A percentile compares a stretch with the other conserved stretches of the same genome.
Conservation (phyloP, 169 alveolate genomes). For the Plasmodium blacklocki region DNA sequence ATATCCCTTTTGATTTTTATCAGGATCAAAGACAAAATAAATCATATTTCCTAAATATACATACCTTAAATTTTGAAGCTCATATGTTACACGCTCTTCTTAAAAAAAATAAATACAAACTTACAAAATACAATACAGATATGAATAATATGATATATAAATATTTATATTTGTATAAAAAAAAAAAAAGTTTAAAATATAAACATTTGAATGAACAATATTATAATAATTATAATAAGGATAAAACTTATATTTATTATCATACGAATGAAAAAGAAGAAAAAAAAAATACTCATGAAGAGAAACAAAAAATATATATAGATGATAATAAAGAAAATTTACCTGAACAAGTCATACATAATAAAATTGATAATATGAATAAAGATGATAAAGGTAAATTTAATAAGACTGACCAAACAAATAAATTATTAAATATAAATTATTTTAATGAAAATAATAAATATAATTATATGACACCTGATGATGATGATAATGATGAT, state of each 20-base stretch:
- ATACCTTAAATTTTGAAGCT: background rate
- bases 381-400: too few species aligned
- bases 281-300: background rate
- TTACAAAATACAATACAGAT: conserved; percentile 22
- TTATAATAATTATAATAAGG: background rate
- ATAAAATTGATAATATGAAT: background rate
- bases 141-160: conserved; percentile 39
- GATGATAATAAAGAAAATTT: background rate
- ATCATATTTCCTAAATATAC: background rate
- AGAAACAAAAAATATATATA: background rate
- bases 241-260: too few species aligned
- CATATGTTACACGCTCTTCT: conserved; percentile 17
- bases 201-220: background rate
- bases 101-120: conserved; percentile 20
- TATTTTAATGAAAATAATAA: too few species aligned
- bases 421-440: too few species aligned
- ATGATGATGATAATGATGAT: too few species aligned
- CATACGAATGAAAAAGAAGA: background rate
- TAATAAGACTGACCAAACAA: too few species aligned
- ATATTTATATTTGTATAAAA: conserved; percentile 23
- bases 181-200: conserved; percentile 3
- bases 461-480: too few species aligned
- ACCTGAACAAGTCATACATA: background rate
- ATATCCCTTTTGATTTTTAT: background rate
- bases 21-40: background rate